Base-by-base conservation (phyloP, 495 filamentous ascomycete species). In the Aspergillus bridgeri region DNA sequence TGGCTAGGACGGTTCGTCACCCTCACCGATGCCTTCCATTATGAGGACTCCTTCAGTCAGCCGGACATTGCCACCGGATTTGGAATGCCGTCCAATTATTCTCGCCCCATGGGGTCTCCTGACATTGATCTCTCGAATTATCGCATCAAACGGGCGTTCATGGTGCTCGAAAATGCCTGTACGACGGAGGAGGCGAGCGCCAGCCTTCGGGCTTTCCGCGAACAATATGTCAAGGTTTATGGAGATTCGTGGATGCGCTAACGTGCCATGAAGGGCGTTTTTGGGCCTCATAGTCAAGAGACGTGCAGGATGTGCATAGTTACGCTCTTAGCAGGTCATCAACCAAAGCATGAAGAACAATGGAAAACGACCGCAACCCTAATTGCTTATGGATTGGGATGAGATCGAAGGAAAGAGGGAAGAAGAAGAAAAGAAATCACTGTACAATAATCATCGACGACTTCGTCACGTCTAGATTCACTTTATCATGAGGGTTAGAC, bases 1-100 rank as follows among this genome's bases (percentile, higher is more conserved):
- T 86, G 84, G 84, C 63, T 77, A 0, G 84, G 84, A 15, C 81
- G 84, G 7, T 81, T 83, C 60, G 62, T 74, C 23, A 69, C 80
- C 1, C 66, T 85, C n/a, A 73, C 75, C 27, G 82, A 85, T 66
- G 69, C 69, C 0, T 76, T 81, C 61, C 76, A 76, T 43, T 77
- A 68, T 63, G 77, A 82, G 54, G 66, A 75, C 13, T 70, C 81
- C 42, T 70, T 68, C 54, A 47, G 58, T 20, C 45, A 59, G 42
- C 65, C 68, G 24, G 68, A 66, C 46, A 60, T 55, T 47, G 50
- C 23, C 53, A 73, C 22, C 9, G 67, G 56, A 4, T 65, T 61
- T 42, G 59, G 48, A 18, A 65, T 58, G 60, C 53, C 60, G 18
- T 65, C 67, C 8, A 64, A 58, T 27, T 67, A 57, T 51, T 64